These are phyloP conservation scores for Geotrichum armillariae DNA, from an alignment of 1,139 yeast genomes.

Conservation along the genomic window DNA sequence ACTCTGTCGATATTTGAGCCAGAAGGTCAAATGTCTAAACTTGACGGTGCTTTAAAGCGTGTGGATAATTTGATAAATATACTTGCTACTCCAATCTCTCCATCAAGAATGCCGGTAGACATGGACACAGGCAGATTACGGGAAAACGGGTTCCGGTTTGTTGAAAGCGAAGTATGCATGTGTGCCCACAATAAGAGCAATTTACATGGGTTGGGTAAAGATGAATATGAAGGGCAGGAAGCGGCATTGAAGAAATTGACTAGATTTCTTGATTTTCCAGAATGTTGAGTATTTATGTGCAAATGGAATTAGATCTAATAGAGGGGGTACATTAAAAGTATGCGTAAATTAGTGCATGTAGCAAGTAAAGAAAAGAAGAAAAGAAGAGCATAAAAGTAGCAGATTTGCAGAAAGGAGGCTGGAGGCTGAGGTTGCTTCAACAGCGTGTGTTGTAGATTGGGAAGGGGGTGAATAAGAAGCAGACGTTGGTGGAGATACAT, in stretches of 20 bases:
- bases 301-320: neutral
- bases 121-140: neutral
- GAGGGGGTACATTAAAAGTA: neutral
- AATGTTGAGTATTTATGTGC: neutral
- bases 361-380: neutral
- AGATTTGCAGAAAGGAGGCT: too few species aligned
- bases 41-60: constrained; percentile 12
- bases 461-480: too few species aligned
- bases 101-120: neutral
- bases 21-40: neutral
- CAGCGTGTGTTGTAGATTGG: too few species aligned
- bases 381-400: neutral
- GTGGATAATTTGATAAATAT: constrained; percentile 15
- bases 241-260: constrained; percentile 4
- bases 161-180: neutral
- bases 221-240: constrained; percentile 1
- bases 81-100: constrained; percentile 8
- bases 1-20: constrained; percentile 7
- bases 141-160: neutral
- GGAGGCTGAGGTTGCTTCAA: too few species aligned
- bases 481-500: too few species aligned
- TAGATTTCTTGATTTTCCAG: constrained; percentile 7
- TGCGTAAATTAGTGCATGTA: neutral
- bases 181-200: neutral
- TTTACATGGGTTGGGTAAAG: neutral